Base-by-base conservation (phyloP, 139 green algal genomes). In the Chlamydomonas incerta region DNA sequence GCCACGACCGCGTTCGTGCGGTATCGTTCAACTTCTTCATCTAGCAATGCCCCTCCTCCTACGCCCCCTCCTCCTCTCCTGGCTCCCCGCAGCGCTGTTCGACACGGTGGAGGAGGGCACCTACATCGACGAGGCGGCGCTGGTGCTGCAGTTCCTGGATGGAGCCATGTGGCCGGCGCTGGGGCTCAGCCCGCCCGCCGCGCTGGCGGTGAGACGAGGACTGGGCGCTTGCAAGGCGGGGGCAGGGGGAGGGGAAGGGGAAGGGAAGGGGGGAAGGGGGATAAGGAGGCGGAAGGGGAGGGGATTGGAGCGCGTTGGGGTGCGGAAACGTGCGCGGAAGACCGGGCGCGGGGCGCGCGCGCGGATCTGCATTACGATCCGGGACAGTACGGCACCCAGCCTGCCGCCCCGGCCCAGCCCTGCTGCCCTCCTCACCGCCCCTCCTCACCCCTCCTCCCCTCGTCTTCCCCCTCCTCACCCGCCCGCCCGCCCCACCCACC, bases 111-210 rank as follows among this genome's bases (percentile, higher is more conserved):
- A 89, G 26, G 62, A 71, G 47, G 67, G 69, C n/a, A 58, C 11
- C 50, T 80, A 83, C 63, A 80, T 87, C 37, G 86, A 87, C 63
- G 80, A 90, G 65, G 72, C 80, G 3, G 79, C 73, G 14, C 70
- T 74, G 34, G 46, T 90, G 72, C 28, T 82, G 79, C 79, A 80
- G 55, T 71, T 65, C 47, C 31, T 86, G 50, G 86, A 89, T 17
- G 67, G 14, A 0, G 62, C 62, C 1, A 28, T 90, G n/a, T 90
- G 81, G 69, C 79, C 79, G 23, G 67, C 76, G 28, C 72, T 90
- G 71, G 86, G 86, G 3, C 11, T 90, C 10, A 55, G 28, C 20
- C n/a, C 47, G 28, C 47, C 74, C 0, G 46, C 83, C 23, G 26
- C 74, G 23, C 70, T 87, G 72, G 86, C 86, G 58, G 63, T 87